Base-by-base conservation (phyloP, 352 stramenopile genomes). In the Phytophthora citrophthora region DNA sequence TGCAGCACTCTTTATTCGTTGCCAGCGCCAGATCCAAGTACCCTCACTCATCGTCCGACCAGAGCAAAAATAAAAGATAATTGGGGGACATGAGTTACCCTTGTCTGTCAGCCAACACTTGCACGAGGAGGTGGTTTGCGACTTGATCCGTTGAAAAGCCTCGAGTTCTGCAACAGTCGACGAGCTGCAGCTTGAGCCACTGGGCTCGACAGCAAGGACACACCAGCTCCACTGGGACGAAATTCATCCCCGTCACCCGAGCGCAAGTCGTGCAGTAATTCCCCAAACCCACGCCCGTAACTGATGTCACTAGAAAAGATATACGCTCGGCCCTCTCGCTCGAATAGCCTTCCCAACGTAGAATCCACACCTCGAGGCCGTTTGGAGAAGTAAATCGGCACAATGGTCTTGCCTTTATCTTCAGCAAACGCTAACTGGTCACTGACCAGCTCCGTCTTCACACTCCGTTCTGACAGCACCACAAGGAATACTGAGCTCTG, bases 371-470 rank as follows among this genome's bases (percentile, higher is more conserved):
- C 53, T 26, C 67, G 70, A 2, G 81, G 77, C 15, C 68, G 65
- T 52, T 74, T 82, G 13, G 79, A 88, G 41, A 81, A 89, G 60
- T 91, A 88, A 23, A 92, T 74, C 1, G 86, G 84, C 27, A 92
- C 78, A 66, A 93, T 87, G 24, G 65, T 67, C 70, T 91, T 92
- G 48, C 81, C 86, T 56, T 91, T 91, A 60, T 94, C 86, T 62
- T 93, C 83, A 2, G 83, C 86, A 52, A 92, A 94, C 15, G 81
- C 86, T n/a, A 93, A 61, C 66, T 94, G 83, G 62, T 93, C 83
- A 61, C 83, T 92, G 48, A 95, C 79, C 18, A 95, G 69, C 56
- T 95, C 86, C 5, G 80, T 93, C 66, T 89, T 87, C 47, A 85
- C 82, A 59, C 76, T 91, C 24, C 89, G 77, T 45, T 86, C 76